These are phyloP conservation scores for Boletus reticuloceps DNA, from an alignment of 768 basidiomycete genomes.

Conservation along the genomic window DNA sequence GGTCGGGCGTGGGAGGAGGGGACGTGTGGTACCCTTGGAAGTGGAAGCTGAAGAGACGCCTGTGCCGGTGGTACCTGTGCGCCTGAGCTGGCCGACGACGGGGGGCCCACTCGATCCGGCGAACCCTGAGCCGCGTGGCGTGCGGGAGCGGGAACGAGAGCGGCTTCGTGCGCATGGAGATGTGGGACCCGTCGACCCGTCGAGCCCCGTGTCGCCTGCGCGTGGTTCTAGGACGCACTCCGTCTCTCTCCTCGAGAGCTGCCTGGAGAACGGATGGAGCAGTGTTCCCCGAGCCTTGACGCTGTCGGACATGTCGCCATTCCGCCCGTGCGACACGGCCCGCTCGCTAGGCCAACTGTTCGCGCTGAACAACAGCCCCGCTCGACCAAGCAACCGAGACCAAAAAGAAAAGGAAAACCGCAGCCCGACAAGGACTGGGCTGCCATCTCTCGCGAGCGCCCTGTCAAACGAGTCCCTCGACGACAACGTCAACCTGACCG, in stretches of 20 bases:
- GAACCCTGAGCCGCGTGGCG: slow-evolving; percentile 15
- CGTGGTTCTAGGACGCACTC: neutral
- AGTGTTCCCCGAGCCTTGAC: neutral
- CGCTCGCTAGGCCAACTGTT: neutral
- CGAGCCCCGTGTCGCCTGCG: slow-evolving; percentile 1
- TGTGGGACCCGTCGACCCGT: too few relatives aligned
- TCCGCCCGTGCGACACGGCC: neutral
- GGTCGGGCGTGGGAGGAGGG: neutral
- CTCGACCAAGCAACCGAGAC: neutral
- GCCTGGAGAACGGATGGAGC: slow-evolving; percentile 1
- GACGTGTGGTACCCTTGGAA: neutral
- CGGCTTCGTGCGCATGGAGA: neutral
- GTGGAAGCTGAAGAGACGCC: neutral
- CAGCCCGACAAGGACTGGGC: neutral
- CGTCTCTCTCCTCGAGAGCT: neutral
- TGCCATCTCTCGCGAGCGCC: slow-evolving; percentile 19
- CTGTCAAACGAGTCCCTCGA: slow-evolving; percentile 19
- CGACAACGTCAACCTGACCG: slow-evolving; percentile 6
- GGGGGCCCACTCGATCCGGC: slow-evolving; percentile 28
- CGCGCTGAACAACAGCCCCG: neutral
- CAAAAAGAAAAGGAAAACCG: neutral
- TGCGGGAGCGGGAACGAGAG: slow-evolving; percentile 3
- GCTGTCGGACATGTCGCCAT: neutral
- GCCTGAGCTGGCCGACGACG: slow-evolving; percentile 18
- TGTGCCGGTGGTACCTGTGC: neutral